These are phyloP conservation scores for Exophiala viscosa DNA, from an alignment of 2,329 filamentous ascomycete species.

Conservation along the genomic window DNA sequence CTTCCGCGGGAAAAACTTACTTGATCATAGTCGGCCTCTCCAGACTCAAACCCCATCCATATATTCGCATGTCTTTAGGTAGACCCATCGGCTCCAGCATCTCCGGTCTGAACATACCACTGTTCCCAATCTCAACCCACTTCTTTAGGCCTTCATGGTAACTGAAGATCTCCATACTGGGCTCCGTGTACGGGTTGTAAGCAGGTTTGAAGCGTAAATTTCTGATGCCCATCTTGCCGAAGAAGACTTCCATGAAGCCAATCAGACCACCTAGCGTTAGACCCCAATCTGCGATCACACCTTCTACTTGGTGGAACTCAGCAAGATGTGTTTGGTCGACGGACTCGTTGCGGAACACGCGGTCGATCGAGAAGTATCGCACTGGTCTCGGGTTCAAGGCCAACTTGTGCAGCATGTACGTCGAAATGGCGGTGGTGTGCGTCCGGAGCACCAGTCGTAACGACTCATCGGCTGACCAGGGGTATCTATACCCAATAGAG, in stretches of 20 bases:
- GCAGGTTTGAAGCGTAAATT: slow-evolving; percentile 93
- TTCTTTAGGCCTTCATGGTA: slow-evolving; percentile 86
- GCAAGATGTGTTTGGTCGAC: slow-evolving; percentile 95
- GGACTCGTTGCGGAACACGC: slow-evolving; percentile 96
- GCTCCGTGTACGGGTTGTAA: slow-evolving; percentile 93
- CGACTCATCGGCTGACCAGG: slow-evolving; percentile 84
- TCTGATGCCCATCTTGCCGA: slow-evolving; percentile 88
- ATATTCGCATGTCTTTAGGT: slow-evolving; percentile 85
- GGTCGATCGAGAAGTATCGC: slow-evolving; percentile 98
- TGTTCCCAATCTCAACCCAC: slow-evolving; percentile 96
- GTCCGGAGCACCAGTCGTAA: slow-evolving; percentile 85
- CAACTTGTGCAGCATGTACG: slow-evolving; percentile 85
- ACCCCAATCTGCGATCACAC: slow-evolving; percentile 95
- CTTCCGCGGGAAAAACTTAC: slow-evolving; percentile 48
- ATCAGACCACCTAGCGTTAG: slow-evolving; percentile 89
- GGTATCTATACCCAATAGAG: slow-evolving; percentile 94
- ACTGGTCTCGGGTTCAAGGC: slow-evolving; percentile 78
- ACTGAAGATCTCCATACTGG: slow-evolving; percentile 96
- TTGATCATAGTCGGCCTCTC: slow-evolving; percentile 99
- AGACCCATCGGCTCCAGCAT: slow-evolving; percentile 95
- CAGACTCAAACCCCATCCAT: slow-evolving; percentile 86
- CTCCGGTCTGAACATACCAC: slow-evolving; percentile 97
- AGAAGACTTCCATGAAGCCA: slow-evolving; percentile 94
- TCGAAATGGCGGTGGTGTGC: slow-evolving; percentile 89
- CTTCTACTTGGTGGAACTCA: slow-evolving; percentile 98